These are phyloP conservation scores for Melanogaster broomeanus DNA, from an alignment of 768 basidiomycete species.

Conservation along the genomic window DNA sequence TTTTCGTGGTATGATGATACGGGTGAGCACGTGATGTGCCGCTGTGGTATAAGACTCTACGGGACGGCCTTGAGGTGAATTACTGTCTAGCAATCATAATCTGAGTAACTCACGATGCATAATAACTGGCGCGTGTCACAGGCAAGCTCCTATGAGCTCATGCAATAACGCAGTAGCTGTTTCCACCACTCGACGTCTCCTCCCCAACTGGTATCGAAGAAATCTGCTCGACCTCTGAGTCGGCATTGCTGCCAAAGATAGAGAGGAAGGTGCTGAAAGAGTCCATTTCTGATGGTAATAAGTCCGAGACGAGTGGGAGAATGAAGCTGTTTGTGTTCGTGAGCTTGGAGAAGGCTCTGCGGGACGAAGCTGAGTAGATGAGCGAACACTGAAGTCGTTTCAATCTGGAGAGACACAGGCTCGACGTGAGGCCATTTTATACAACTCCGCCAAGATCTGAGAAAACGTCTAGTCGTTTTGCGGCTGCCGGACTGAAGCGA, in stretches of 20 bases:
- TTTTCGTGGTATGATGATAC: slow-evolving; percentile 6
- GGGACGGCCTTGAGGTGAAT: slow-evolving; percentile 9
- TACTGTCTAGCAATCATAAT: not conserved
- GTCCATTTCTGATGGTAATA: slow-evolving; percentile 18
- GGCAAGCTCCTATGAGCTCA: slow-evolving; percentile 7
- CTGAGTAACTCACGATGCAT: slow-evolving; percentile 22
- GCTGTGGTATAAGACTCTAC: slow-evolving; percentile 9
- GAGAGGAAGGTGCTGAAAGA: slow-evolving; percentile 18
- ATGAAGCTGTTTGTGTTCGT: not conserved
- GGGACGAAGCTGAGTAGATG: not conserved
- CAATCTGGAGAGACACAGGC: slow-evolving; percentile 1
- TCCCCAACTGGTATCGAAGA: slow-evolving; percentile 17
- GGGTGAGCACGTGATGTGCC: slow-evolving; percentile 3
- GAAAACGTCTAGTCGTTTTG: not conserved
- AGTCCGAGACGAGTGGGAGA: not conserved
- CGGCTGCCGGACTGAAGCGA: not conserved
- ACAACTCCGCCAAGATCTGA: too few relatives aligned
- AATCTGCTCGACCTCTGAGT: not conserved
- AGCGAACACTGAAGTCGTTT: slow-evolving; percentile 1
- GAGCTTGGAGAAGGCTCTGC: not conserved
- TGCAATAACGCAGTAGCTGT: slow-evolving; percentile 20
- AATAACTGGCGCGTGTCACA: not conserved
- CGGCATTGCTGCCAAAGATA: slow-evolving; percentile 8
- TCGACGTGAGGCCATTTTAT: slow-evolving; percentile 15
- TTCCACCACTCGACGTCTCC: not conserved